Conservation (phyloP, 129 eudicot genomes). For the Helianthus annuus region DNA sequence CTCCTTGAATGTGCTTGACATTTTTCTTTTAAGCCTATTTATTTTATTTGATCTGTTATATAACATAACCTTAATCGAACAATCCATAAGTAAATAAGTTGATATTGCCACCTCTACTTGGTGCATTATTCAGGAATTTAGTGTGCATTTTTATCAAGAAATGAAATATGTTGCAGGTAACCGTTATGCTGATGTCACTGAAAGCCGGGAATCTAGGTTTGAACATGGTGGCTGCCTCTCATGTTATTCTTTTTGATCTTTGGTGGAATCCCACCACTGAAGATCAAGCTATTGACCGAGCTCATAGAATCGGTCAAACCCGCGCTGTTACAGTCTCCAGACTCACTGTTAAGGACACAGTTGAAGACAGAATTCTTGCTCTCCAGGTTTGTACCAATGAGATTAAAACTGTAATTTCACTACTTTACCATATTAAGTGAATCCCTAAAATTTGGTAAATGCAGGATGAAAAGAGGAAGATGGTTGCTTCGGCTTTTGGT, state of each 20-base stretch:
- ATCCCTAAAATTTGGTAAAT: constrained; percentile 1
- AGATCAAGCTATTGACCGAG: constrained; percentile 96
- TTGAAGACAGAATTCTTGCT: constrained; percentile 86
- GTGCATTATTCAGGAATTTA: neutral
- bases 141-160: neutral
- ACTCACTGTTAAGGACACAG: constrained; percentile 70
- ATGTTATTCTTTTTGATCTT: constrained; percentile 92
- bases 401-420: neutral
- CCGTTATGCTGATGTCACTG: constrained; percentile 90
- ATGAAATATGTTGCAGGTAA: constrained; percentile 61
- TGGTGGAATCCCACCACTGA: constrained; percentile 99
- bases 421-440: neutral
- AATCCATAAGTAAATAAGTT: too few species aligned
- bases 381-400: constrained; percentile 58
- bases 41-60: too few species aligned
- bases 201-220: constrained; percentile 97
- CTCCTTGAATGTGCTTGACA: too few species aligned
- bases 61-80: too few species aligned
- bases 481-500: constrained; percentile 91
- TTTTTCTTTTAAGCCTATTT: too few species aligned
- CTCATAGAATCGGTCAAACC: constrained; percentile 97
- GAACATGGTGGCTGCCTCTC: constrained; percentile 96
- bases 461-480: constrained; percentile 87
- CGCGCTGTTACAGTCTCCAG: constrained; percentile 87
- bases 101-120: too few species aligned